These are phyloP conservation scores for Boletellus deceptivus DNA, from an alignment of 1,284 basidiomycete species.

Conservation along the genomic window DNA sequence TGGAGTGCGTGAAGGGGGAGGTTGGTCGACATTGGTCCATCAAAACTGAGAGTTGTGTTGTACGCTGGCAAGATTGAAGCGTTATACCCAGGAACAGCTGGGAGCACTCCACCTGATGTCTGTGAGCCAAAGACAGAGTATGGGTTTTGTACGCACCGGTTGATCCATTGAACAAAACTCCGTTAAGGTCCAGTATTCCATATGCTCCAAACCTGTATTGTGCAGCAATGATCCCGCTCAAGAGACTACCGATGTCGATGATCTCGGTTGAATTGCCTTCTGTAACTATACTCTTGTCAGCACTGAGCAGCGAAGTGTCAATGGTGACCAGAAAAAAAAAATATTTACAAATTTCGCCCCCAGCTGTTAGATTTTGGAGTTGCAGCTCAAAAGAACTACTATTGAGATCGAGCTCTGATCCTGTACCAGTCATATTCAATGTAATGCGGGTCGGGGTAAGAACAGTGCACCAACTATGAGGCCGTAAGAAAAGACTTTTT, in stretches of 20 bases:
- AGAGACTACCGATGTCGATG: constrained; percentile 5
- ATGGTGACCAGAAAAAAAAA: neutral
- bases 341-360: neutral
- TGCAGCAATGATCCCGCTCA: constrained; percentile 10
- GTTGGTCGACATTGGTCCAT: neutral
- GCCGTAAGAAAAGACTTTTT: neutral
- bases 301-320: neutral
- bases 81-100: constrained; percentile 1
- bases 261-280: constrained; percentile 1
- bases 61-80: neutral
- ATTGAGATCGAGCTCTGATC: constrained; percentile 3
- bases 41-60: neutral
- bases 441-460: constrained; percentile 2
- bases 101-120: constrained; percentile 5
- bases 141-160: neutral
- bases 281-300: neutral
- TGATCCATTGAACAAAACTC: constrained; percentile 8
- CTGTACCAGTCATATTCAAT: neutral
- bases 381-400: constrained; percentile 2
- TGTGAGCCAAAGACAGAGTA: neutral
- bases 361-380: neutral
- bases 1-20: neutral
- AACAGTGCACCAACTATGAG: constrained; percentile 11
- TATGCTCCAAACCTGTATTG: neutral
- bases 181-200: constrained; percentile 6